Base-by-base conservation (phyloP, 352 stramenopile genomes). In the Phytopythium helicoides region DNA sequence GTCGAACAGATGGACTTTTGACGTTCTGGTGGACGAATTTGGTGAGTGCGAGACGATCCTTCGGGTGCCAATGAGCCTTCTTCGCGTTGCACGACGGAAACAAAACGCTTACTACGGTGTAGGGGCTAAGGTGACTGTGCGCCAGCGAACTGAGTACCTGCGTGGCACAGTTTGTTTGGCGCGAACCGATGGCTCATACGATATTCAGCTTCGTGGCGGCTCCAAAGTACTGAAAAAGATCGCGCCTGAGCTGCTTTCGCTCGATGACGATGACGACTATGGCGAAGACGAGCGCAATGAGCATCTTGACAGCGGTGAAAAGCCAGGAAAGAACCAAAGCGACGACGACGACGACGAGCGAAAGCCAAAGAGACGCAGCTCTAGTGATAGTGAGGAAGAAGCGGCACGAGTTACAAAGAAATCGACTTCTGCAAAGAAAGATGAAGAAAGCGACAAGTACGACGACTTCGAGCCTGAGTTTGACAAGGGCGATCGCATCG, bases 1-100 rank as follows among this genome's bases (percentile, higher is more conserved):
- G 74, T 23, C 68, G 76, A 8, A 75, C 69, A 1, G 68, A 93
- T 40, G 67, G 71, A 89, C 71, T 9, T 89, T 77, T 21, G 78
- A 90, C 56, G 56, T 93, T 23, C 52, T 80, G 14, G 53, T 81
- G 7, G 63, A 85, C 42, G 66, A 91, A 21, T 66, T 74, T 22
- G 71, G 68, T 10, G 58, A 64, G 25, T 54, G 60, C 6, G 68
- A 88, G 58, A 72, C 64, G 19, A 39, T 83, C 15, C 54, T 66
- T 22, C 73, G 71, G 9, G 55, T 90, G 5, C 49, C 71, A 19
- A 36, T 50, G 0, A 66, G 47, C 10, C 50, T 62, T 4, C 35
- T 88, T 23, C 36, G 36, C 1, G 44, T 60, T 14, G 36, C 19
- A 6, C 53, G 72, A 9, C 22, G 49, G 3, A 16, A 44, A 0